Conservation (phyloP, 805 yeast species). For the Aciculoconidium aculeatum region DNA sequence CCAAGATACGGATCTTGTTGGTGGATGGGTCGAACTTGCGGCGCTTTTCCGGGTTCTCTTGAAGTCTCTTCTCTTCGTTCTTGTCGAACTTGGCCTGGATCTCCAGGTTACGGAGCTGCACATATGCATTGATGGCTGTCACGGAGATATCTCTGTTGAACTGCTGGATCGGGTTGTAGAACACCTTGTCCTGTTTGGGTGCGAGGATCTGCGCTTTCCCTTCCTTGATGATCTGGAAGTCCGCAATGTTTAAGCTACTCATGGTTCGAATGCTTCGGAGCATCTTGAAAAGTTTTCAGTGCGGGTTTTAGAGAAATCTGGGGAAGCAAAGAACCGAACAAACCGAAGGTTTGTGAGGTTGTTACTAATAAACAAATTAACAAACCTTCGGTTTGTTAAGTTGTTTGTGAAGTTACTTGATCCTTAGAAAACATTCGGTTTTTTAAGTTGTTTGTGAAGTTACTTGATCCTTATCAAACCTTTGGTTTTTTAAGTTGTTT, state of each 20-base stretch:
- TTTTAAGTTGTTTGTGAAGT: too few species aligned
- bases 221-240: conserved; percentile 45
- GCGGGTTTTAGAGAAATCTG: too few species aligned
- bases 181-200: conserved; percentile 78
- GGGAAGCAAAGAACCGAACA: too few species aligned
- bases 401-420: too few species aligned
- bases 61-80: conserved; percentile 12
- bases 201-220: conserved; percentile 81
- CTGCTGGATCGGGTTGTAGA: conserved; percentile 95
- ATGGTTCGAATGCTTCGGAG: conserved; percentile 1
- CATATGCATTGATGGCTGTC: conserved; percentile 82
- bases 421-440: too few species aligned
- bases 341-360: too few species aligned
- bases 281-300: too few species aligned
- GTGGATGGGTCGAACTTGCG: conserved; percentile 9
- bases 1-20: conserved; percentile 55
- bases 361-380: too few species aligned
- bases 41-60: conserved; percentile 8
- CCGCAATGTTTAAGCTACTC: conserved; percentile 18
- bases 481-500: too few species aligned
- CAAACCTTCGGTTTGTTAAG: too few species aligned
- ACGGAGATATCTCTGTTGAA: conserved; percentile 90
- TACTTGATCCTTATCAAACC: too few species aligned
- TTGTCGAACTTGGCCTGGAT: conserved; percentile 21
- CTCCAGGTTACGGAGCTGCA: conserved; percentile 47